phyloP scores from a whole-genome alignment of 441 rosid genomes.

The Macaranga tanarius region DNA sequence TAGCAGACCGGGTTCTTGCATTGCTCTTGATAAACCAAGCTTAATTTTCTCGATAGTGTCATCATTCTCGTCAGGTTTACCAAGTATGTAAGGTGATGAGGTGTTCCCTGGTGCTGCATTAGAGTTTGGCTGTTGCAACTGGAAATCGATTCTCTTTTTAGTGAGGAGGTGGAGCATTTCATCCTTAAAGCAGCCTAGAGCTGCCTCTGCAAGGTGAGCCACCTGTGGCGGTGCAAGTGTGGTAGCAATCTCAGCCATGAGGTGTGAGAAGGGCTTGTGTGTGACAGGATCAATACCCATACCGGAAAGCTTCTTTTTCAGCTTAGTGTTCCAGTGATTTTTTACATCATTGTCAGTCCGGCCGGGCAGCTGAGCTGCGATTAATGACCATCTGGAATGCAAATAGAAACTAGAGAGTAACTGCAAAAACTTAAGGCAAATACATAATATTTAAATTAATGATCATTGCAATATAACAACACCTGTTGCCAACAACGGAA shows the following conservation, averaged over 20 bases:
- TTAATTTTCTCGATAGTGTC: constrained; percentile 57
- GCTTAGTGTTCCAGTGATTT: constrained; percentile 93
- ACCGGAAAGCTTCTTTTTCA: constrained; percentile 90
- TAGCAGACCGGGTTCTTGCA: constrained; percentile 51
- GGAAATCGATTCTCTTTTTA: constrained; percentile 81
- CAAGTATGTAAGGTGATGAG: constrained; percentile 32
- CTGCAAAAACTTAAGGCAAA: not conserved
- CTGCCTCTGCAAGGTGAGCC: constrained; percentile 91
- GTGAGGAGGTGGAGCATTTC: constrained; percentile 98
- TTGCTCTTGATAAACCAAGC: constrained; percentile 58
- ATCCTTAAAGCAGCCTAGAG: constrained; percentile 92
- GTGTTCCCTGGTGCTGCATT: constrained; percentile 36
- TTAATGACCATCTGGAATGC: constrained; percentile 71
- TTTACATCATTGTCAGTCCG: constrained; percentile 92
- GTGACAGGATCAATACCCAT: constrained; percentile 97
- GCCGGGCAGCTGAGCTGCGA: constrained; percentile 94
- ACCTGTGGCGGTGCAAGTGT: constrained; percentile 89
- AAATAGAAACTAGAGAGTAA: not conserved
- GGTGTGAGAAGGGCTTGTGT: constrained; percentile 96
- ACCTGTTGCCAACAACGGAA: constrained; percentile 39
- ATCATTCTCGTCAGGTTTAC: constrained; percentile 43
- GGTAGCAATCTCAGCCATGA: constrained; percentile 97
- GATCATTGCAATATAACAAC: not conserved
- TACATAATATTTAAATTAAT: too few relatives aligned
- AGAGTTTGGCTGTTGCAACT: constrained; percentile 55